phyloP scores from a whole-genome alignment of 2,329 filamentous ascomycete species.

The Sporothrix brunneoviolacea region DNA sequence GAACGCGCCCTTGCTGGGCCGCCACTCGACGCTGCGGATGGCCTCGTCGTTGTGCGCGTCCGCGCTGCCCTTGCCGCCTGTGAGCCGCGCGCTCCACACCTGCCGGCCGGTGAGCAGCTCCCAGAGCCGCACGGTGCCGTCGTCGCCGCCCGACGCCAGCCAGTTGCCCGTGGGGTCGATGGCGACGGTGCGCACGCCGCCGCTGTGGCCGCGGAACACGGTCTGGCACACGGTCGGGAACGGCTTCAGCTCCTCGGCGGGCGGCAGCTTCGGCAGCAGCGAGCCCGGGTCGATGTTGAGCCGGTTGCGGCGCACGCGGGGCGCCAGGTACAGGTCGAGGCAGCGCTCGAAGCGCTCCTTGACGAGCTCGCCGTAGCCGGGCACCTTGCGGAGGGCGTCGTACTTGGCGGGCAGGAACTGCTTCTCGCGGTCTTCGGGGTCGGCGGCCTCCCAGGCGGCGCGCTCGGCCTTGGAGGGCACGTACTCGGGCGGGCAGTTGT shows the following conservation, averaged over 20 bases:
- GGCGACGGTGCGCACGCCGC: slow-evolving; percentile 75
- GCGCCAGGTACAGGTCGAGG: slow-evolving; percentile 90
- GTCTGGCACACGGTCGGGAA: slow-evolving; percentile 89
- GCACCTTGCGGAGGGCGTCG: slow-evolving; percentile 80
- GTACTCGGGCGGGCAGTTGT: slow-evolving; percentile 93
- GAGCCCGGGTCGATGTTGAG: slow-evolving; percentile 95
- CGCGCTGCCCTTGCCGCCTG: slow-evolving; percentile 32
- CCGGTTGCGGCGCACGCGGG: slow-evolving; percentile 83
- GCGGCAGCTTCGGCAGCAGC: slow-evolving; percentile 84
- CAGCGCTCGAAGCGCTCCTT: slow-evolving; percentile 96
- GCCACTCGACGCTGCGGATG: slow-evolving; percentile 83
- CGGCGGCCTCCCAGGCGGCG: slow-evolving; percentile 74
- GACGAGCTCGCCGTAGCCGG: slow-evolving; percentile 81
- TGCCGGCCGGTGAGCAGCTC: slow-evolving; percentile 79
- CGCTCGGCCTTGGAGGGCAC: slow-evolving; percentile 79
- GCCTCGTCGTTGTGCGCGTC: slow-evolving; percentile 58
- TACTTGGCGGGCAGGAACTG: slow-evolving; percentile 81
- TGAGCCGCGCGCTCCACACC: slow-evolving; percentile 76
- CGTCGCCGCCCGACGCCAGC: slow-evolving; percentile 88
- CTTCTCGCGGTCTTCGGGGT: slow-evolving; percentile 85
- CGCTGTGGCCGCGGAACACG: slow-evolving; percentile 81
- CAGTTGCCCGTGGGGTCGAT: slow-evolving; percentile 81
- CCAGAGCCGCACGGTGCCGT: slow-evolving; percentile 89
- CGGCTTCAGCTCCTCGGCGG: slow-evolving; percentile 85
- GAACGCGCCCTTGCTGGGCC: slow-evolving; percentile 71